Evolutionary conservation across 2,329 filamentous ascomycete genomes (phyloP).

Genomic region (Penicillium sp.): DNA sequence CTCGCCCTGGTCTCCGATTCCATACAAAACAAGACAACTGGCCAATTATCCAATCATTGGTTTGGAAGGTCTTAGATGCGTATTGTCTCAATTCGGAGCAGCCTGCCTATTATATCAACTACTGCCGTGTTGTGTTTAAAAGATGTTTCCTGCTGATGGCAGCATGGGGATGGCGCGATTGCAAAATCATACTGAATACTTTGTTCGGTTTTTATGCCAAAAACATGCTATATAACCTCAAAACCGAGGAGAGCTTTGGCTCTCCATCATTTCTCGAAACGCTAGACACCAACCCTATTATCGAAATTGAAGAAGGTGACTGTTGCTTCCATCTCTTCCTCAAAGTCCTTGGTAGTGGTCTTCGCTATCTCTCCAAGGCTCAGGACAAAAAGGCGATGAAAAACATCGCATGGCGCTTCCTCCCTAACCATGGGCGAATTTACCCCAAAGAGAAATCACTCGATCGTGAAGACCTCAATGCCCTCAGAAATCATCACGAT

Average conservation of each 20-base stretch:
- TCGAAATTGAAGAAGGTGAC: constrained; percentile 48
- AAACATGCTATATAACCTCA: constrained; percentile 49
- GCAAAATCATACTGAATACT: constrained; percentile 50
- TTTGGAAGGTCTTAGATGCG: constrained; percentile 45
- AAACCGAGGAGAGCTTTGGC: constrained; percentile 48
- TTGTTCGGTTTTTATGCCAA: constrained; percentile 60
- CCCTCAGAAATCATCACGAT: constrained; percentile 60
- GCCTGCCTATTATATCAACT: constrained; percentile 51
- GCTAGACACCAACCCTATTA: constrained; percentile 40
- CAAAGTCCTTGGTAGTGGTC: constrained; percentile 52
- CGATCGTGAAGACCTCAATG: constrained; percentile 51
- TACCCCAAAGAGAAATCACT: constrained; percentile 57
- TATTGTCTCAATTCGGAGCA: constrained; percentile 41
- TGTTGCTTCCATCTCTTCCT: constrained; percentile 57
- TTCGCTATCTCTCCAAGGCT: constrained; percentile 43
- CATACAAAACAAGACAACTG: constrained; percentile 46
- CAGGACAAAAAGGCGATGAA: constrained; percentile 54
- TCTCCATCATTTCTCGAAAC: constrained; percentile 54
- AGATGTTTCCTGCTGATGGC: constrained; percentile 53
- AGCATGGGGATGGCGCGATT: constrained; percentile 55
- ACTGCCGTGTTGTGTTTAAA: constrained; percentile 49
- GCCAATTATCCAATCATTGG: constrained; percentile 43
- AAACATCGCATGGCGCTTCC: constrained; percentile 54
- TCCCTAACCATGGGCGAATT: constrained; percentile 58
- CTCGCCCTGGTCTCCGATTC: constrained; percentile 39